phyloP scores from a whole-genome alignment of 768 basidiomycete species.

The Panellus pusillus region DNA sequence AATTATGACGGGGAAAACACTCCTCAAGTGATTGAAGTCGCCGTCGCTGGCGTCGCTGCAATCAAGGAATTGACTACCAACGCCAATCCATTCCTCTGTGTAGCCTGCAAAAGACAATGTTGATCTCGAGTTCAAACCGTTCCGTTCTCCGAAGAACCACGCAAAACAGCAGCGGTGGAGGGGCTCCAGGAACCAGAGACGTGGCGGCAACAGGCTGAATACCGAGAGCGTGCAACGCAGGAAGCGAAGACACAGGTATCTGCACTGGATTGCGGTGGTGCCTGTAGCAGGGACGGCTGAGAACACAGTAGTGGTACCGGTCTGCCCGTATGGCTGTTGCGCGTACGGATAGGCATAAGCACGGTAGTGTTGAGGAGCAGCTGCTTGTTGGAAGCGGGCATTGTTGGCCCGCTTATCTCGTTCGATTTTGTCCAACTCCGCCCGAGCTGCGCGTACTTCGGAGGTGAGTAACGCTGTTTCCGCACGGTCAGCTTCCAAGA shows the following conservation, averaged over 20 bases:
- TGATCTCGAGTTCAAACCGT: slow-evolving; percentile 79
- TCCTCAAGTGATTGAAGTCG: not conserved
- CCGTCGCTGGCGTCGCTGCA: slow-evolving; percentile 34
- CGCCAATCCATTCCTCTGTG: slow-evolving; percentile 78
- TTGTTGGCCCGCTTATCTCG: slow-evolving; percentile 61
- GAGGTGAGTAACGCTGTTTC: slow-evolving; percentile 57
- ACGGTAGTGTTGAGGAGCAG: slow-evolving; percentile 56
- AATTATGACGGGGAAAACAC: too few relatives aligned
- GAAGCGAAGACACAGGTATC: slow-evolving; percentile 64
- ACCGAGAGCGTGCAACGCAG: slow-evolving; percentile 67
- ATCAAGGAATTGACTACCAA: slow-evolving; percentile 71
- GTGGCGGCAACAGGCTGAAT: slow-evolving; percentile 68
- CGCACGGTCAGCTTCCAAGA: slow-evolving; percentile 65
- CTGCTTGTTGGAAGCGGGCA: slow-evolving; percentile 29
- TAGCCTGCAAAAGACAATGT: slow-evolving; percentile 67
- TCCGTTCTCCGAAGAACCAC: slow-evolving; percentile 70
- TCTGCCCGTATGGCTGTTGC: slow-evolving; percentile 49
- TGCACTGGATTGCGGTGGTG: slow-evolving; percentile 56
- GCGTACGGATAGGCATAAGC: slow-evolving; percentile 65
- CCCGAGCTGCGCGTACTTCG: slow-evolving; percentile 61
- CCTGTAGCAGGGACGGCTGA: slow-evolving; percentile 27
- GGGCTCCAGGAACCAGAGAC: slow-evolving; percentile 49
- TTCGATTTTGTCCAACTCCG: slow-evolving; percentile 67
- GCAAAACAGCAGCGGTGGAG: slow-evolving; percentile 77
- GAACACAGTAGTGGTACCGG: slow-evolving; percentile 18